These are phyloP conservation scores for Penicillium sp. DNA, from an alignment of 2,329 filamentous ascomycete species.

Conservation along the genomic window DNA sequence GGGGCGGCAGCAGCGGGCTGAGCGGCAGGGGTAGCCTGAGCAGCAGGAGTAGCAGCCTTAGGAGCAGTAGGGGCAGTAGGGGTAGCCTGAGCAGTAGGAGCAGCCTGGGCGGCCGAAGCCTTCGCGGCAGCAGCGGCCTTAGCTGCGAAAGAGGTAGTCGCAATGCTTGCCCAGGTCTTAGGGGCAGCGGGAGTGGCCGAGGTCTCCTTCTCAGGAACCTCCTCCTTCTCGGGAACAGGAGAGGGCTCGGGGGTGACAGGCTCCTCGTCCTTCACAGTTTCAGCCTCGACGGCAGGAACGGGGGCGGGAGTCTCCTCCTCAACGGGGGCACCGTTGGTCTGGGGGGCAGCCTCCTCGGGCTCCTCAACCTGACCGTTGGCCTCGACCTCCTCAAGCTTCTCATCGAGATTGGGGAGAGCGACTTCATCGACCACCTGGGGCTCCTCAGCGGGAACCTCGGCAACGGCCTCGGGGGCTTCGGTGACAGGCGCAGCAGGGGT, in stretches of 20 bases:
- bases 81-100: conserved; percentile 36
- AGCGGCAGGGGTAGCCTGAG: conserved; percentile 32
- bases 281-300: conserved; percentile 36
- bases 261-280: conserved; percentile 56
- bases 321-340: conserved; percentile 36
- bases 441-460: conserved; percentile 28
- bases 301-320: conserved; percentile 23
- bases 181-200: conserved; percentile 50
- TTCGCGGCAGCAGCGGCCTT: conserved; percentile 40
- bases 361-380: conserved; percentile 46
- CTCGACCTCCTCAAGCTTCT: conserved; percentile 69
- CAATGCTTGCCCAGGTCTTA: conserved; percentile 65
- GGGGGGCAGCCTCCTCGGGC: conserved; percentile 29
- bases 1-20: conserved; percentile 39
- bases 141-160: conserved; percentile 34
- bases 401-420: conserved; percentile 60
- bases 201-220: conserved; percentile 53
- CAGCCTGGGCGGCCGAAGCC: conserved; percentile 35
- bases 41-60: conserved; percentile 34
- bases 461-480: conserved; percentile 39
- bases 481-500: conserved; percentile 39
- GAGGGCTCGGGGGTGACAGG: conserved; percentile 63
- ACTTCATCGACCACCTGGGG: conserved; percentile 38
- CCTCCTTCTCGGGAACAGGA: conserved; percentile 49
- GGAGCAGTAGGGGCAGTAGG: conserved; percentile 28